A percentile compares a stretch with the other conserved stretches of the same genome.
Conservation (phyloP, 441 rosid genomes). For the Euphorbia neoarborescens region DNA sequence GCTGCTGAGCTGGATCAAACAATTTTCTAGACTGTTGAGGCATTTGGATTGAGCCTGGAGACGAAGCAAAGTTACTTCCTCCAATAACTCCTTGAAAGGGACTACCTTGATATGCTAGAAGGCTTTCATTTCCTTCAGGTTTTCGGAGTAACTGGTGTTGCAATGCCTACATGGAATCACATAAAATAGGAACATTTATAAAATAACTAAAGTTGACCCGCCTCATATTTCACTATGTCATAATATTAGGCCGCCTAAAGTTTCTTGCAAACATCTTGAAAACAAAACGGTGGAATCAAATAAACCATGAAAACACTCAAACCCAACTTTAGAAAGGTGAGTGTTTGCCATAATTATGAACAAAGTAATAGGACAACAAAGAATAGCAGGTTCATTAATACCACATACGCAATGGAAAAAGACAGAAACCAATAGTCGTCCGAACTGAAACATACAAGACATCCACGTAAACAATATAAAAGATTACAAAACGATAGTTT, state of each 20-base stretch:
- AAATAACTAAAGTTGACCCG: not conserved
- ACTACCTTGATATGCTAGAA: slow-evolving; percentile 75
- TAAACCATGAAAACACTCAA: not conserved
- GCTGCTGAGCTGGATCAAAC: slow-evolving; percentile 67
- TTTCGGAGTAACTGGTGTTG: slow-evolving; percentile 65
- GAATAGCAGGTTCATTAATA: not conserved
- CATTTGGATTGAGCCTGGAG: slow-evolving; percentile 67
- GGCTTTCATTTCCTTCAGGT: slow-evolving; percentile 66
- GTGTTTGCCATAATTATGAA: not conserved
- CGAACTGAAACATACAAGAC: not conserved
- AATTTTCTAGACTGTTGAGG: slow-evolving; percentile 80
- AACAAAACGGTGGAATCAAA: not conserved
- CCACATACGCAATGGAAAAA: slow-evolving; percentile 1
- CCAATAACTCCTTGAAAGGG: slow-evolving; percentile 69
- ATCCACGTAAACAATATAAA: not conserved
- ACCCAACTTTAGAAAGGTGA: not conserved
- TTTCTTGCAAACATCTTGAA: not conserved
- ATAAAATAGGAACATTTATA: not conserved
- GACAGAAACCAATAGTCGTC: not conserved
- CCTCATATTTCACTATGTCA: not conserved
- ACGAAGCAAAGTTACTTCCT: slow-evolving; percentile 53
- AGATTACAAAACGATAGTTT: not conserved
- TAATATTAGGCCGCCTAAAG: not conserved
- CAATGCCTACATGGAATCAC: slow-evolving; percentile 36
- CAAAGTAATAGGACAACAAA: not conserved